Evolutionary conservation across 2,329 filamentous ascomycete genomes (phyloP), one percentile per base, ranked within the genome.

Genomic region (Curvularia verruculosa): DNA sequence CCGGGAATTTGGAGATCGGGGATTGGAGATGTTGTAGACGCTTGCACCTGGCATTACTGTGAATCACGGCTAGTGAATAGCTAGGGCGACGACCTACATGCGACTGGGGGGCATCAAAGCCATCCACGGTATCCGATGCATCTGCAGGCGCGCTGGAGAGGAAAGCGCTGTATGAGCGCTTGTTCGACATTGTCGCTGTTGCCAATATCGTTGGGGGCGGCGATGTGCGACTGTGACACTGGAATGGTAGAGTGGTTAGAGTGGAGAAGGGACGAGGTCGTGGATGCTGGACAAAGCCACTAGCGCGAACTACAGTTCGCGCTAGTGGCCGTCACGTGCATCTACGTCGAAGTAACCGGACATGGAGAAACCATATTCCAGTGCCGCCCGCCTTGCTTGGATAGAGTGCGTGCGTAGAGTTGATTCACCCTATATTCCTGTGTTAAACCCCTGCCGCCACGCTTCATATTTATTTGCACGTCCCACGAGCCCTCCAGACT

Each of bases 391-490:
- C 48, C 54, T 48, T 52, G 36, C 43, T 41, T 45, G 50, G 49
- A 48, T 53, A 50, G 56, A 58, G 53, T 58, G 53, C 59, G 61
- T 65, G 63, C 54, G 64, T 40, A 50, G 53, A 60, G 50, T 24
- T 49, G 62, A 56, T 65, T 68, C 64, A 63, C 59, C 60, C 60
- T 56, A 54, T 59, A 56, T 59, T 64, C 61, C 54, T 56, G 61
- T 60, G 54, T 60, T 59, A 54, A 61, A 58, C 13, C 56, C 60
- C 54, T 63, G 62, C 54, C 61, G 54, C 59, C 56, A 54, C 67
- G 47, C 50, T 43, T 59, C 57, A 63, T 59, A 60, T 49, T 36
- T 52, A 24, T 46, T 44, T 54, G 57, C 50, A 53, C 54, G 51
- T 59, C 59, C 56, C 49, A 57, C 36, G 63, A 48, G 52, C 54